Evolutionary conservation across 176 grass and related monocot genomes (phyloP), one percentile per base, ranked within the genome.

Genomic region (Saccharum spontaneum): DNA sequence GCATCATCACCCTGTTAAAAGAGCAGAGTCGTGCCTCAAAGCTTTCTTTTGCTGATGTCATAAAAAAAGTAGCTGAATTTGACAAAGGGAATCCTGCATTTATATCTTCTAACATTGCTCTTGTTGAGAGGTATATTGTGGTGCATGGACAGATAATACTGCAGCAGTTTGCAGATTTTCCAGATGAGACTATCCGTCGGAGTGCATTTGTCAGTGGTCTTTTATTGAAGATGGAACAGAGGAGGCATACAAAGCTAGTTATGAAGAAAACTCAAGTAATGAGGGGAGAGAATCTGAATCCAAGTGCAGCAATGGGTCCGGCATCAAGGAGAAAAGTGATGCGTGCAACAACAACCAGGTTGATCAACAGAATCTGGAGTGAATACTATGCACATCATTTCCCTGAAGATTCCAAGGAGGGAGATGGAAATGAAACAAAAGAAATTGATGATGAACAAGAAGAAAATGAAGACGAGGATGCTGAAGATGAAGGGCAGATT

Each of bases 151-250:
- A 94, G 72, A 98, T 98, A 67, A 93, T 98, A 78, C 89, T 98
- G 88, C 95, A 98, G 79, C 95, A 98, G 83, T 98, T 98, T 85
- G 79, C 92, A 82, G 95, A 98, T 79, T 98, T 91, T 83, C 95
- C 95, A 45, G 95, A 98, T 88, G 90, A 91, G 79, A 93, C 82
- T 59, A 98, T 98, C 78, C 89, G 89, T 26, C 90, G 92, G 9
- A 91, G 89, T 90, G 95, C 95, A 71, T 98, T 98, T 90, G 89
- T 89, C 48, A 90, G 79, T 90, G 92, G 95, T 74, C 90, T 98
- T 88, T 73, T 92, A 39, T 76, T 88, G 57, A 98, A 88, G 79
- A 98, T 98, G 95, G 90, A 91, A 80, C 82, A 95, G 77, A 93
- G 90, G 87, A 77, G 87, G 31, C 95, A 98, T 71, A 94, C 89